phyloP scores from a whole-genome alignment of 108 stramenopile species.

The Epithemia pelagica region DNA sequence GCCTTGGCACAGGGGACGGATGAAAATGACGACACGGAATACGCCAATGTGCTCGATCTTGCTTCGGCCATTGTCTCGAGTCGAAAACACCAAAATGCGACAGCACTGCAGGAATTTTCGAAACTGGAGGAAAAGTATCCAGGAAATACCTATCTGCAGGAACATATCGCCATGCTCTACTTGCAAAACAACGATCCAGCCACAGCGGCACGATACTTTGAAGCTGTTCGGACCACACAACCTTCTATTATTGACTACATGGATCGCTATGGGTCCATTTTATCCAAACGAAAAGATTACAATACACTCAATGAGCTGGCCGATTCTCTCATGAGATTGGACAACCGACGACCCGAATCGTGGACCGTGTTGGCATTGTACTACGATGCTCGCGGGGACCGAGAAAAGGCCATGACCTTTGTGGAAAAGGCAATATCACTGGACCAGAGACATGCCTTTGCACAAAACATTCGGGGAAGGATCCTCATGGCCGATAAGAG shows the following conservation, averaged over 20 bases:
- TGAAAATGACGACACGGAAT: constrained; percentile 2
- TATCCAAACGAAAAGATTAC: constrained; percentile 36
- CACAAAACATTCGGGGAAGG: constrained; percentile 58
- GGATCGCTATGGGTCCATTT: constrained; percentile 72
- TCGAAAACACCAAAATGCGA: constrained; percentile 27
- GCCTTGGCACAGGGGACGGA: constrained; percentile 7
- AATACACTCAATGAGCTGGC: constrained; percentile 56
- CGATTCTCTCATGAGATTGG: constrained; percentile 51
- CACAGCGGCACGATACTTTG: constrained; percentile 42
- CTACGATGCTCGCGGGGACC: constrained; percentile 61
- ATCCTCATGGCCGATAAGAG: constrained; percentile 66
- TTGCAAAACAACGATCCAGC: constrained; percentile 56
- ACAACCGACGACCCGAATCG: constrained; percentile 71
- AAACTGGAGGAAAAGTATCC: constrained; percentile 57
- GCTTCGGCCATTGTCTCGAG: constrained; percentile 33
- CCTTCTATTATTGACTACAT: constrained; percentile 45
- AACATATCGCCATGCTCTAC: constrained; percentile 57
- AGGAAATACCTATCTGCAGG: constrained; percentile 58
- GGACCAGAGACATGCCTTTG: constrained; percentile 69
- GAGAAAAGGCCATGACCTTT: constrained; percentile 63
- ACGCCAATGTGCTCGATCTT: constrained; percentile 18
- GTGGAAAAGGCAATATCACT: constrained; percentile 75
- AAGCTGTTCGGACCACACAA: constrained; percentile 42
- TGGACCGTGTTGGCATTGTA: constrained; percentile 71
- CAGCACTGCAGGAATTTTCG: constrained; percentile 43